Base-by-base conservation (phyloP, 1,284 basidiomycete genomes). In the Paramarasmius palmivorus region DNA sequence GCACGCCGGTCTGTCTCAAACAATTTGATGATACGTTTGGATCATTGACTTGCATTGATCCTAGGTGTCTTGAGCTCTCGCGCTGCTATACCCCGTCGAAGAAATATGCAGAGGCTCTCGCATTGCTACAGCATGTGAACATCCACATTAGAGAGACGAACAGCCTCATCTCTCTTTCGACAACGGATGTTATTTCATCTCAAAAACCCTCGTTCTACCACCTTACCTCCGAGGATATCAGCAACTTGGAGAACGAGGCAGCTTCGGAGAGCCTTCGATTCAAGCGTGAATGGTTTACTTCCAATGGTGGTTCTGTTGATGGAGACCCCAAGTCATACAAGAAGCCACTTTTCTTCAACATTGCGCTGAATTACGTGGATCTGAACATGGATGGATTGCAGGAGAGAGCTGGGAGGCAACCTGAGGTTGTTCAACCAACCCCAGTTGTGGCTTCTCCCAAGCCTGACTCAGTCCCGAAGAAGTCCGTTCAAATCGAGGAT, bases 321-420 rank as follows among this genome's bases (percentile, higher is more conserved):
- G 66, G 68, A 0, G 76, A 78, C 52, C 63, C 72, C 40, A 77
- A 77, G 58, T 66, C 74, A 26, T 73, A 84, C 68, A 86, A 88
- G 73, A 95, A 95, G 67, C 91, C 90, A 7, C 65, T 93, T 32
- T 96, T 96, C 76, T 96, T 94, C 71, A 92, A 96, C 67, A 90
- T 93, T 59, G 94, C 93, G n/a, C 84, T 94, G 65, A 96, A 95
- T 70, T 96, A 95, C 63, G 85, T 93, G 52, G 84, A 89, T 61
- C 68, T 93, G 53, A 90, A 92, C 63, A 87, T 95, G 82, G 90
- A 92, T 42, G 75, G 82, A 47, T 71, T 96, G 52, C 73, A 84
- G 62, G 80, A 79, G 53, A 75, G 86, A 6, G 90, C 88, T 3
- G 92, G 92, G 1, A 86, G 84, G 70, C 64, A 72, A 56, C 65